Evolutionary conservation across 108 stramenopile species (phyloP).

Genomic region (Nitzschia sp.): DNA sequence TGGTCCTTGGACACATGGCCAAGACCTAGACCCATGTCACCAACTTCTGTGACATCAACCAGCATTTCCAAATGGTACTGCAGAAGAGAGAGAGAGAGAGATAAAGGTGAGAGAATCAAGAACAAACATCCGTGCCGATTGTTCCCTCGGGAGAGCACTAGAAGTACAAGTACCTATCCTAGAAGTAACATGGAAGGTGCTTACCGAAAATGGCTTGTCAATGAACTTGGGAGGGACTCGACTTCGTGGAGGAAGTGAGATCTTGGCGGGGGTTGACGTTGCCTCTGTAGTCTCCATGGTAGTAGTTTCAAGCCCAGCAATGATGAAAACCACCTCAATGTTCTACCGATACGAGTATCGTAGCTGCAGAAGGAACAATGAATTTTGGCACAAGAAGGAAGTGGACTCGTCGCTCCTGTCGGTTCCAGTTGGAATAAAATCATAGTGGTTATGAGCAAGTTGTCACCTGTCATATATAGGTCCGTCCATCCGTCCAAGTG

Average conservation of each 20-base stretch:
- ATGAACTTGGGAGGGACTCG: slow-evolving; percentile 11
- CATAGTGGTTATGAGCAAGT: too few relatives aligned
- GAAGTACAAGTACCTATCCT: not conserved
- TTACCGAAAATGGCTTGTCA: slow-evolving; percentile 22
- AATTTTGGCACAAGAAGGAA: too few relatives aligned
- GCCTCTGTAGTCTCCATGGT: too few relatives aligned
- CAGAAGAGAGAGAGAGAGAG: not conserved
- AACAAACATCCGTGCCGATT: not conserved
- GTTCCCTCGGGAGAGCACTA: not conserved
- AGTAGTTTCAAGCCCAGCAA: too few relatives aligned
- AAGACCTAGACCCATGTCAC: slow-evolving; percentile 30
- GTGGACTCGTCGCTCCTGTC: too few relatives aligned
- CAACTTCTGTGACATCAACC: slow-evolving; percentile 9
- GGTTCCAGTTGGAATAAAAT: too few relatives aligned
- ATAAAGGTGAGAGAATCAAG: not conserved
- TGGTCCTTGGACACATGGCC: slow-evolving; percentile 21
- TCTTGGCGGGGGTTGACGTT: too few relatives aligned
- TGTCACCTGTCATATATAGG: too few relatives aligned
- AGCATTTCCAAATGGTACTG: slow-evolving; percentile 18
- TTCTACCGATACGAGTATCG: too few relatives aligned
- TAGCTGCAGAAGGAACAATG: too few relatives aligned
- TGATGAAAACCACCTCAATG: too few relatives aligned
- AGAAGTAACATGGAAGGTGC: not conserved
- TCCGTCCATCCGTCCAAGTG: too few relatives aligned
- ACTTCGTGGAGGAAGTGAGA: not conserved